phyloP scores from a whole-genome alignment of 225 moss, liverwort and hornwort genomes.

The Polytrichum formosum region DNA sequence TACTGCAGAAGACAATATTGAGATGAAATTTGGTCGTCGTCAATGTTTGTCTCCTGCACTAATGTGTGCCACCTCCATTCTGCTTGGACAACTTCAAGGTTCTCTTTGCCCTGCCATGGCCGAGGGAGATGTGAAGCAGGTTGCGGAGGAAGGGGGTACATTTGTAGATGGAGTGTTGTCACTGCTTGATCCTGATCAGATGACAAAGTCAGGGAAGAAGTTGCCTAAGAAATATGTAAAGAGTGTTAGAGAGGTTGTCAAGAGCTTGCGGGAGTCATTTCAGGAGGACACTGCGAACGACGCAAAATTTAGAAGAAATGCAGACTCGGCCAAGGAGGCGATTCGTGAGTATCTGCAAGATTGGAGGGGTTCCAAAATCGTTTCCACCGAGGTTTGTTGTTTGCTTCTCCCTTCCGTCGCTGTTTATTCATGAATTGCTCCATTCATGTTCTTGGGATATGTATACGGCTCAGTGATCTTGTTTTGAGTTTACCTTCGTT shows the following conservation, averaged over 20 bases:
- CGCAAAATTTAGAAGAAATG: slow-evolving; percentile 77
- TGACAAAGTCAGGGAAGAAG: slow-evolving; percentile 83
- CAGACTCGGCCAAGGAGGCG: slow-evolving; percentile 91
- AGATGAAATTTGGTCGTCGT: slow-evolving; percentile 19
- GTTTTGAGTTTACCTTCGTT: too few species aligned
- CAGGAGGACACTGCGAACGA: slow-evolving; percentile 57
- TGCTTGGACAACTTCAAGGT: slow-evolving; percentile 15
- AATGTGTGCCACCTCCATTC: slow-evolving; percentile 23
- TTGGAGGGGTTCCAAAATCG: slow-evolving; percentile 75
- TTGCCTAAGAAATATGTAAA: slow-evolving; percentile 89
- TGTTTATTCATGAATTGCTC: background rate
- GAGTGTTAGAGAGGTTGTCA: slow-evolving; percentile 84
- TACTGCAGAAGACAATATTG: background rate
- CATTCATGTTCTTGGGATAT: background rate
- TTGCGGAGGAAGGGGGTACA: slow-evolving; percentile 29
- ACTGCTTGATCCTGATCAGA: slow-evolving; percentile 72
- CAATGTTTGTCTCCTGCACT: slow-evolving; percentile 23
- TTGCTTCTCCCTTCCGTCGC: background rate
- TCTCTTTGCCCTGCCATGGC: slow-evolving; percentile 21
- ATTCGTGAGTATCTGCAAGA: slow-evolving; percentile 78
- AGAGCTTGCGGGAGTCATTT: slow-evolving; percentile 74
- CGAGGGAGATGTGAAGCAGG: slow-evolving; percentile 26
- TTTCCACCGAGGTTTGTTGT: slow-evolving; percentile 63
- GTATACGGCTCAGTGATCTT: too few species aligned
- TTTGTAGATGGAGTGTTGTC: slow-evolving; percentile 70